Evolutionary conservation across 768 basidiomycete genomes (phyloP), one percentile per base, ranked within the genome.

Genomic region (Lactarius deliciosus): DNA sequence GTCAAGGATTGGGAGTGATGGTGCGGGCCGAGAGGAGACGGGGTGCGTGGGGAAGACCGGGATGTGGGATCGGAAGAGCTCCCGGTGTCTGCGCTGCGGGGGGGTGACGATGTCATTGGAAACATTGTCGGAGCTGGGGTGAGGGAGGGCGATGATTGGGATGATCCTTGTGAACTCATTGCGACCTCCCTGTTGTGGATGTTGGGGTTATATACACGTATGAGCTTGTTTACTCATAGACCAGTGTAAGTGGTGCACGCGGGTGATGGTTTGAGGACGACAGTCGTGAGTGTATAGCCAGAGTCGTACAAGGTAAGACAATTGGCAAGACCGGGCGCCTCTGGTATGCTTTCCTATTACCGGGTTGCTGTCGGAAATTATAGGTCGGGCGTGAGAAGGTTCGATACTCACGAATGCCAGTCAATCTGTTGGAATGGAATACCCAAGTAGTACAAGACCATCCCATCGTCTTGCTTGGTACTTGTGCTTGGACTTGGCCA

Each of bases 11-110:
- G 50, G 2, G 65, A 67, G 3, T 40, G 68, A 2, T 56, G 34
- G 40, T 53, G 18, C 5, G 68, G 68, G 32, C 60, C 63, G 32
- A 69, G 68, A 0, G 68, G 68, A 8, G 68, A 69, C 0, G 68
- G 28, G 18, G 40, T 59, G 28, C 61, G 65, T 1, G 53, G 56
- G 9, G 57, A 62, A 16, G 68, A 63, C 9, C 50, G 50, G 4
- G 47, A 25, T 22, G 38, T 38, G 16, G 0, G 40, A 20, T 59
- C 61, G 3, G 47, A 9, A 30, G 61, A 63, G 11, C 30, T n/a
- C 13, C 61, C 57, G n/a, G 57, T 9, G 13, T 57, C 30, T 36
- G 34, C 34, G 56, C 56, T 36, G 56, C 4, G 34, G 22, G 36
- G 61, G 30, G 30, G 60, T 13, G 36, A 55, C 2, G 18, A 53